phyloP scores from a whole-genome alignment of 2,329 filamentous ascomycete species.

The Knoxdaviesia proteae region DNA sequence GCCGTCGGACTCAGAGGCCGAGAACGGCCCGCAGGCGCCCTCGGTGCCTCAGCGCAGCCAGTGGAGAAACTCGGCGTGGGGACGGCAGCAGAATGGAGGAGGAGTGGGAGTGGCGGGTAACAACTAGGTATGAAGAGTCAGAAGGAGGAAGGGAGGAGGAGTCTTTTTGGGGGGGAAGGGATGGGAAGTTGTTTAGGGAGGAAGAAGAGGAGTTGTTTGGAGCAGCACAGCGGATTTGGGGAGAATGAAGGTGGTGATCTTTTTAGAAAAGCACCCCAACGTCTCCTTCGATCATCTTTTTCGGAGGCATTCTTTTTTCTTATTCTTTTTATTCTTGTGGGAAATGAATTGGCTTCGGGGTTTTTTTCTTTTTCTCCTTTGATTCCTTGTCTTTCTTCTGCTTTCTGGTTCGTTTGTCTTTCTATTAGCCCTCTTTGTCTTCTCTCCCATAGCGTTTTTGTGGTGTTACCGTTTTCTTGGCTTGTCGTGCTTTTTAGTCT shows the following conservation, averaged over 20 bases:
- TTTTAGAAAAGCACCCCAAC: neutral
- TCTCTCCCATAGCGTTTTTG: neutral
- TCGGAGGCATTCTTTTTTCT: conserved; percentile 4
- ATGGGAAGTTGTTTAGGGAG: neutral
- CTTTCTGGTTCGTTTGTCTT: conserved; percentile 4
- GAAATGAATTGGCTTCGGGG: conserved; percentile 11
- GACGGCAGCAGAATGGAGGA: conserved; percentile 21
- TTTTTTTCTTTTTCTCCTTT: conserved; percentile 5
- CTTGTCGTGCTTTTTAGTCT: neutral
- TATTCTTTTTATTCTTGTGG: conserved; percentile 4
- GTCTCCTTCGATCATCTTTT: neutral
- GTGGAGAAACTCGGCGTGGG: conserved; percentile 37
- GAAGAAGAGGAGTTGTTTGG: too few relatives aligned
- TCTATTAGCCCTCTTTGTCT: neutral
- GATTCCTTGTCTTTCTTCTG: conserved; percentile 6
- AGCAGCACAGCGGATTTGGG: neutral
- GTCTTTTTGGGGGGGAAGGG: conserved; percentile 3
- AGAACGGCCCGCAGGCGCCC: too few relatives aligned
- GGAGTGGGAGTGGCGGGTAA: conserved; percentile 27
- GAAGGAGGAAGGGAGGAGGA: conserved; percentile 2
- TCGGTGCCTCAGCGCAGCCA: conserved; percentile 17
- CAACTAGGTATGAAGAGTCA: conserved; percentile 9
- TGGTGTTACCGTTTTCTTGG: conserved; percentile 4
- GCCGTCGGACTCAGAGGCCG: too few relatives aligned
- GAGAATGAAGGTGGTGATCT: neutral